Conservation (phyloP, 2,329 filamentous ascomycete genomes). For the Magnaporthiopsis rhizophila region DNA sequence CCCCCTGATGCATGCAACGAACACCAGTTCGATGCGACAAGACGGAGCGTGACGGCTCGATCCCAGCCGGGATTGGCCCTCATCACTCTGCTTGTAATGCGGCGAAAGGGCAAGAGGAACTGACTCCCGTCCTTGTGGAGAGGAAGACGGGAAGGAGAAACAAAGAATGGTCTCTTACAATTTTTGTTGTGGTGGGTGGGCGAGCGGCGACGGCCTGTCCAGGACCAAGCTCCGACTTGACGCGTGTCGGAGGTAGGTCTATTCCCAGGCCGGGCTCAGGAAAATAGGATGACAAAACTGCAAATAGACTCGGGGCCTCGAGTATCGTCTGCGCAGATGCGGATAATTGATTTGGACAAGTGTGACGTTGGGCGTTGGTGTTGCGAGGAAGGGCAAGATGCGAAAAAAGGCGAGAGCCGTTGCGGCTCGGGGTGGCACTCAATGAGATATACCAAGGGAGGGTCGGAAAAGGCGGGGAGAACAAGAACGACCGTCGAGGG, state of each 20-base stretch:
- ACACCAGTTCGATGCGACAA: neutral
- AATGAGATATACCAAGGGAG: neutral
- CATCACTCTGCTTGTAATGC: neutral
- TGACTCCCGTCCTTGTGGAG: neutral
- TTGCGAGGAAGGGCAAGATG: neutral
- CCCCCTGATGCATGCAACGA: neutral
- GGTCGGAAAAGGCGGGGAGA: neutral
- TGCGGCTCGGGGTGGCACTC: neutral
- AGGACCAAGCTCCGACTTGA: neutral
- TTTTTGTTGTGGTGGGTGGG: neutral
- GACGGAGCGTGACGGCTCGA: neutral
- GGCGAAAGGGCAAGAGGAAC: neutral
- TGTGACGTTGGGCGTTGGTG: neutral
- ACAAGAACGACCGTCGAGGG: neutral
- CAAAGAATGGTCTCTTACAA: neutral
- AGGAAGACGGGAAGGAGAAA: neutral
- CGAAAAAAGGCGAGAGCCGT: neutral
- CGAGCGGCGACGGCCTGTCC: neutral
- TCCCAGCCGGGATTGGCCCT: conserved; percentile 1
- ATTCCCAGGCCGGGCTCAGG: neutral
- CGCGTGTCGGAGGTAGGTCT: neutral
- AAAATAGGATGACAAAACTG: neutral
- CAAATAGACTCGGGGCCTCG: neutral
- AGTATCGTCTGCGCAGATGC: neutral
- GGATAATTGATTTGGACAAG: neutral